Evolutionary conservation across 169 alveolate species (phyloP), one percentile per base, ranked within the genome.

Genomic region (Plasmodium relictum): DNA sequence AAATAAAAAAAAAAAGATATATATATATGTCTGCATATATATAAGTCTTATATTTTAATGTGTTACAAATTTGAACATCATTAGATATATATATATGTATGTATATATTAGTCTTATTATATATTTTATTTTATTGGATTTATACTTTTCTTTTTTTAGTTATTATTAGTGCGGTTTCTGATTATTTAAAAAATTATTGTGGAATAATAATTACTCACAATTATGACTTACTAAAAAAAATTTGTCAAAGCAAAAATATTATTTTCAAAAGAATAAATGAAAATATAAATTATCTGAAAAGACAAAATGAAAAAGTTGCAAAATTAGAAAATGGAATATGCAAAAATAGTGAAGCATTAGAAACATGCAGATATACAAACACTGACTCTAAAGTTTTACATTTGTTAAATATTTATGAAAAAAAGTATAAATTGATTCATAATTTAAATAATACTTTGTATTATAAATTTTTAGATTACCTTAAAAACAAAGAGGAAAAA

Each of bases 151-250:
- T 26, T 41, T 1, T 50, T 56, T 31, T 20, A 83, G 91, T 86
- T 9, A 86, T 86, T 39, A 86, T 86, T 6, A 86, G 92, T 48
- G 92, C 92, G 31, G 58, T 86, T 26, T 45, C 92, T 4, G 87
- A 69, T n/a, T 86, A 86, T 37, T 56, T 86, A n/a, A 61, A 86
- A 52, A 71, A 71, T 10, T 86, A 86, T 54, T 86, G 88, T 42
- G 92, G 92, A 42, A 86, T 86, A 16, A 86, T 86, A 56, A 86
- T 86, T 31, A 70, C 92, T 20, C 92, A 86, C 69, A 86, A 86
- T 39, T 86, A 86, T 45, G 92, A 86, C 50, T 71, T 86, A 44
- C 52, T 86, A 39, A 70, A 73, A 24, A 86, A 86, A 71, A 69
- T 63, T 44, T 86, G 74, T 59, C 85, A 70, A 41, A 86, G 85